Base-by-base conservation (phyloP, 345 rosid genomes). In the Erodium maritimum region DNA sequence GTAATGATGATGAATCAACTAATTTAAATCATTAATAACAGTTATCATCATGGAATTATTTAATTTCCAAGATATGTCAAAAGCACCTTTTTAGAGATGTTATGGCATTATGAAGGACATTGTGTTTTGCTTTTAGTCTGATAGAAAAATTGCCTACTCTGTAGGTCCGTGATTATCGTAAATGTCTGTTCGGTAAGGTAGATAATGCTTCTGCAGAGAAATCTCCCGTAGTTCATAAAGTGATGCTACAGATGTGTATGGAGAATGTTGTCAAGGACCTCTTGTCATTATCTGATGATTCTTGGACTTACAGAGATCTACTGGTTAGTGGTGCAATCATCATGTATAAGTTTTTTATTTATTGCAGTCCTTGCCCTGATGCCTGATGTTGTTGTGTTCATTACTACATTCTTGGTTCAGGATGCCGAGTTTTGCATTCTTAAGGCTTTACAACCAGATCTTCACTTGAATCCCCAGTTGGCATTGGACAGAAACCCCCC, bases 371-470 rank as follows among this genome's bases (percentile, higher is more conserved):
- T 45, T 4, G 48, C 48, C 17, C 48, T 10, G 17, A 34, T 19
- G 42, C 56, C 23, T 16, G 22, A 42, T 42, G 24, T 22, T 50
- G 12, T 12, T 50, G 12, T 12, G 24, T 68, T 24, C 21, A 57
- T 57, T 62, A 8, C 23, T 50, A 17, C 45, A 19, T 59, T 60
- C 58, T 21, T 17, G 52, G 59, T 60, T 52, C 19, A 72, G 76
- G 71, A 60, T 45, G 71, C 67, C 52, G 76, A 72, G 57, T 67
- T 69, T 19, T 48, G 59, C 62, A 61, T 72, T 52, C 23, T 67
- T 50, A 72, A 72, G 68, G 69, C 71, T 19, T 67, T 72, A 62
- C 76, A 72, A 52, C 76, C 76, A 8, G 60, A 59, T 33, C 75
- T 72, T 63, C 50, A 60, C 50, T 65, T 72, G 58, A 57, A 63